Base-by-base conservation (phyloP, 2,329 filamentous ascomycete species). In the Aureobasidium musti region DNA sequence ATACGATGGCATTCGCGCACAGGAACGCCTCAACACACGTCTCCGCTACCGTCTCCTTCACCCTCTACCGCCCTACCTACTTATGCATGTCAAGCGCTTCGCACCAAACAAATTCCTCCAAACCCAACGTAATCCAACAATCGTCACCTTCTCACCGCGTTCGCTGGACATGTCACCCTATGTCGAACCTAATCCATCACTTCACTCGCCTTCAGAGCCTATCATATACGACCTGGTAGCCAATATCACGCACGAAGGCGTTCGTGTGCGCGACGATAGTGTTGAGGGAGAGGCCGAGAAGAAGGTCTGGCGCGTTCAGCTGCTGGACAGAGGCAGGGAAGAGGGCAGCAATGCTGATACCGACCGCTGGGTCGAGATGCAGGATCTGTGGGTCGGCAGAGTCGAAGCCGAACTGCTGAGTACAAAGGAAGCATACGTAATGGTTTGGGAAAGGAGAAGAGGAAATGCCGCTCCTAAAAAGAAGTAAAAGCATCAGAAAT, bases 41-140 rank as follows among this genome's bases (percentile, higher is more conserved):
- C 90, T 94, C 73, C 89, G 95, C 39, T 97, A 97, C 79, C 88
- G 94, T 19, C 84, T 99, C 5, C 81, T 96, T 56, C 93, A 97
- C 74, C 95, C 95, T 0, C 83, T 99, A 0, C 95, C 95, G 0
- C 94, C 93, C 0, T 98, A 90, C 75, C 86, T 99, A 21, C 82
- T 95, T 63, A 92, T 99, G 80, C 94, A 99, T 81, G 89, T 98
- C 81, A 98, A 98, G 81, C 92, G 95, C 72, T 99, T 99, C 83
- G 91, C 89, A 71, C 89, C 90, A 71, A 99, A 99, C 82, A 97
- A 97, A 77, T 99, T 99, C 75, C 91, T 99, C 23, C 87, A 90
- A 2, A 94, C 98, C 79, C 75, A 77, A 61, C 90, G 95, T 60
- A 99, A 99, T 77, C 95, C 94, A 0, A 99, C 95, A 11, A 99